Base-by-base conservation (phyloP, 441 rosid species). In the Gossypium schwendimanii region DNA sequence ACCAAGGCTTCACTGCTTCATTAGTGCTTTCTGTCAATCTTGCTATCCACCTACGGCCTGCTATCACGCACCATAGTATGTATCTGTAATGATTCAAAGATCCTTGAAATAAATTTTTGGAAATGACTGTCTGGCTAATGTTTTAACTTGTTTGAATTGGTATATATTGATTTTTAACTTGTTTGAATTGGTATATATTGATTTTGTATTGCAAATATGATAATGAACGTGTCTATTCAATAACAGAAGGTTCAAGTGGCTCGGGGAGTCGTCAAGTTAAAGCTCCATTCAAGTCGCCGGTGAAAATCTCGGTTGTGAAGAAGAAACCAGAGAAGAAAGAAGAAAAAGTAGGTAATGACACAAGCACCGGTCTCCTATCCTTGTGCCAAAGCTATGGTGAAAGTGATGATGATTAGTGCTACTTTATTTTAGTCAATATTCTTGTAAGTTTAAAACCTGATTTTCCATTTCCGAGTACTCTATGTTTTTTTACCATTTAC, bases 361-460 rank as follows among this genome's bases (percentile, higher is more conserved):
- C 69, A 26, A 72, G 73, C 74, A 62, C 1, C 6, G 88, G 82
- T 61, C 87, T 89, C 8, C 80, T 73, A 3, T 91, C 93, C 23
- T 74, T 92, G 4, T 86, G 78, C 66, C 93, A 87, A 73, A 84
- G 73, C 28, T 88, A 91, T 18, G 87, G 31, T 26, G 31, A 80
- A 4, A 84, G 85, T 58, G 90, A 85, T 20, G 85, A 85, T 28
- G 91, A 85, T 44, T 85, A 77, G 72, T 81, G 54, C 63, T 17
- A 1, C 39, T 14, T 62, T 63, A 3, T 36, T 18, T 18, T 9
- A 17, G 59, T 17, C 28, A 17, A 9, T 62, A 18, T 17, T 33
- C 14, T 11, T 26, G 31, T 26, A 26, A 26, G 36, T 41, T 33
- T n/a, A 28, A 60, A 24, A 60, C 7, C 4, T 33, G 10, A n/a